phyloP scores from a whole-genome alignment of 2,329 filamentous ascomycete species.

The Myriosclerotinia duriaeana region DNA sequence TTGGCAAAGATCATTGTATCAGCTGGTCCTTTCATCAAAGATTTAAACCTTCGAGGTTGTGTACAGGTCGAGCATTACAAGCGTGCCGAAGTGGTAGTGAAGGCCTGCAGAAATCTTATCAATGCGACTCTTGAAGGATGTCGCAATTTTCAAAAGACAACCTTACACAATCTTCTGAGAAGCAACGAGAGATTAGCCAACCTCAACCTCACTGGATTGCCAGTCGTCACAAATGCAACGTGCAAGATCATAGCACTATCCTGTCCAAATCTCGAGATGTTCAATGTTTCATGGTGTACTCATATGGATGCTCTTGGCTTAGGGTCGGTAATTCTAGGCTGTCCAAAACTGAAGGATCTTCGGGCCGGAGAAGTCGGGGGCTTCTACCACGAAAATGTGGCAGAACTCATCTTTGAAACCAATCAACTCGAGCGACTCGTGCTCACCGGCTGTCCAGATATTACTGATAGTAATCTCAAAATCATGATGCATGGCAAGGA shows the following conservation, averaged over 20 bases:
- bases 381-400: slow-evolving; percentile 72
- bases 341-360: slow-evolving; percentile 72
- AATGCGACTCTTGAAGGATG: slow-evolving; percentile 89
- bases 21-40: slow-evolving; percentile 85
- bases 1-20: slow-evolving; percentile 80
- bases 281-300: slow-evolving; percentile 93
- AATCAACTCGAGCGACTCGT: slow-evolving; percentile 83
- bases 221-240: slow-evolving; percentile 75
- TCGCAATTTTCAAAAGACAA: slow-evolving; percentile 74
- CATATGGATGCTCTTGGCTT: slow-evolving; percentile 79
- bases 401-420: slow-evolving; percentile 70
- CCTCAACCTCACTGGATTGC: slow-evolving; percentile 81
- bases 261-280: slow-evolving; percentile 75
- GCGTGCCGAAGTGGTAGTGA: slow-evolving; percentile 72
- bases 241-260: slow-evolving; percentile 82
- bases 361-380: slow-evolving; percentile 79
- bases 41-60: slow-evolving; percentile 88
- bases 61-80: slow-evolving; percentile 84
- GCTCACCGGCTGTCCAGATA: slow-evolving; percentile 73
- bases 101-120: slow-evolving; percentile 81
- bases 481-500: slow-evolving; percentile 73
- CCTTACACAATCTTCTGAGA: slow-evolving; percentile 72
- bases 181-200: slow-evolving; percentile 77
- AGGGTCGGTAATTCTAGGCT: slow-evolving; percentile 68
- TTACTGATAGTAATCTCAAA: slow-evolving; percentile 72